Evolutionary conservation across 768 basidiomycete genomes (phyloP).

Genomic region (Pisolithus microcarpus): DNA sequence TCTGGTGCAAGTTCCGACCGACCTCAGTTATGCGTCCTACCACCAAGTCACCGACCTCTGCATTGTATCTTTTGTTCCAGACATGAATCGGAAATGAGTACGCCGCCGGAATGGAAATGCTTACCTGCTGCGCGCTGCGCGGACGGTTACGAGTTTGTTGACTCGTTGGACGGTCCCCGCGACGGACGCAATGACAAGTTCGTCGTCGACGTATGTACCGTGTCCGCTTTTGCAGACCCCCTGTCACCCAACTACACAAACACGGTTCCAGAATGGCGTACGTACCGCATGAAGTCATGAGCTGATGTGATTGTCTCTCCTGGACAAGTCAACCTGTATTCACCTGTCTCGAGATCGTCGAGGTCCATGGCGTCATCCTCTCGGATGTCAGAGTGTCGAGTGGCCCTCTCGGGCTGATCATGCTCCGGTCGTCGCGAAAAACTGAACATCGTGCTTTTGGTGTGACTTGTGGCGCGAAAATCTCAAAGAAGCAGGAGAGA

Average conservation of each 20-base stretch:
- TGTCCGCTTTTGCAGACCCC: constrained; percentile 64
- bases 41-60: constrained; percentile 97
- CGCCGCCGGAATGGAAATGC: constrained; percentile 16
- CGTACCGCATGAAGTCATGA: constrained; percentile 83
- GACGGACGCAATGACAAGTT: constrained; percentile 85
- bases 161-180: constrained; percentile 90
- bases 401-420: constrained; percentile 8
- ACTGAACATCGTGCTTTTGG: too few species aligned
- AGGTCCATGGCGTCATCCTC: constrained; percentile 39
- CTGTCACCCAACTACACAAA: not conserved
- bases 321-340: constrained; percentile 61
- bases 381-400: constrained; percentile 30
- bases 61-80: constrained; percentile 63
- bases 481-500: too few species aligned
- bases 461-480: too few species aligned
- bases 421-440: constrained; percentile 23
- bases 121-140: constrained; percentile 79
- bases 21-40: constrained; percentile 96
- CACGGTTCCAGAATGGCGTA: not conserved
- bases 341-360: constrained; percentile 45
- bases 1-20: constrained; percentile 15
- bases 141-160: constrained; percentile 91
- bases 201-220: constrained; percentile 88
- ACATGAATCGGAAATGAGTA: constrained; percentile 1
- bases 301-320: constrained; percentile 82